Evolutionary conservation across 2,329 filamentous ascomycete species (phyloP), one percentile per base, ranked within the genome.

Genomic region (Penicillium griseofulvum): DNA sequence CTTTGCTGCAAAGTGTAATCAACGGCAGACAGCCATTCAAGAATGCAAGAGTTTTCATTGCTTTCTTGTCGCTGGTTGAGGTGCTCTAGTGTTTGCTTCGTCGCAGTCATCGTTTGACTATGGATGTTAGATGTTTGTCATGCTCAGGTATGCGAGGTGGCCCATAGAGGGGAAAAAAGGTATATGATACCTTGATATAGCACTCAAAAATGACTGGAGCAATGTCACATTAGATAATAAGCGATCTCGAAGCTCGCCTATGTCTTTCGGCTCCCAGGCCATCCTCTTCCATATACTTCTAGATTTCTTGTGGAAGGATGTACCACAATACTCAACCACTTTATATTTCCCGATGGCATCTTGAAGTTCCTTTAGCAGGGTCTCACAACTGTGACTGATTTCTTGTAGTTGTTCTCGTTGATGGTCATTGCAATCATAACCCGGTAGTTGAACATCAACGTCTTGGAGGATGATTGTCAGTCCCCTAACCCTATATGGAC

Each of bases 1-100:
- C 39, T 52, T 11, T 68, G 60, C 17, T 62, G 57, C 6, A 8
- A 19, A 3, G n/a, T 39, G 14, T 52, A 52, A 17, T 47, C 50
- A 14, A 26, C 33, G 9, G 17, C 8, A 9, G 33, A 41, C 4
- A 52, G 42, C 50, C 50, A 47, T 26, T 63, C 26, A 10, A 63
- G 14, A n/a, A 58, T 42, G 1, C 44, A 11, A 17, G 39, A 37
- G 1, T 41, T 5, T 33, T 55, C 45, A n/a, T 53, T 3, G 42
- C 33, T 36, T 26, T 37, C 29, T 19, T 51, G 49, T 19, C 38
- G 39, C 1, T 44, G 12, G n/a, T 36, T 44, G 16, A 44, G 38
- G 0, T 34, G 38, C 5, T 36, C 49, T 2, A 51, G 31, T 5
- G 28, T 17, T 6, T 44, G 19, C 19, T 28, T 44, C 9, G 22